A percentile compares a stretch with the other conserved stretches of the same genome.
Conservation (phyloP, 257 asterid species). For the Schizonepeta tenuifolia region DNA sequence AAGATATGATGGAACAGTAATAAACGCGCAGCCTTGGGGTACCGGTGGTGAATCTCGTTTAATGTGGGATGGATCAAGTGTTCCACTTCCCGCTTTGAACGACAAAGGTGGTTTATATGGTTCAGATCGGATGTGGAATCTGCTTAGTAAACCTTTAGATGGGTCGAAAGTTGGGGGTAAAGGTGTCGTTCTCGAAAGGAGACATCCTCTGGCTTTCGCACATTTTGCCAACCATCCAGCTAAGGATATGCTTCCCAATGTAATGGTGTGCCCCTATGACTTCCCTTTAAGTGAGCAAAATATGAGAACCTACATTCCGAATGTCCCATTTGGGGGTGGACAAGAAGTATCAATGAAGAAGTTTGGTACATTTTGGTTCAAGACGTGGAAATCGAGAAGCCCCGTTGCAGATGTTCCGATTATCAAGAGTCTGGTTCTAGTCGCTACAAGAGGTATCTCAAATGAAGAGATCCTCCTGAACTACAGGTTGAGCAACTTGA, state of each 20-base stretch:
- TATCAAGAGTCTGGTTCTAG: constrained; percentile 72
- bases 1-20: constrained; percentile 83
- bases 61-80: constrained; percentile 58
- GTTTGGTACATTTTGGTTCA: constrained; percentile 85
- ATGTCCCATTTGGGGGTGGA: constrained; percentile 70
- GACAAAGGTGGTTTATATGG: constrained; percentile 43
- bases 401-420: constrained; percentile 43
- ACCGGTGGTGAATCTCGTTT: constrained; percentile 79
- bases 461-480: constrained; percentile 84
- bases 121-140: constrained; percentile 76
- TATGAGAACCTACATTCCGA: constrained; percentile 82
- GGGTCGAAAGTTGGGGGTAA: constrained; percentile 41
- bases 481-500: constrained; percentile 85
- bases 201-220: constrained; percentile 89
- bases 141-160: constrained; percentile 79
- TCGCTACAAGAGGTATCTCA: constrained; percentile 64
- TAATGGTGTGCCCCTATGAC: constrained; percentile 84
- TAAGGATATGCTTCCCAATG: constrained; percentile 68
- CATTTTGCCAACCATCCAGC: constrained; percentile 92
- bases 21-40: constrained; percentile 97
- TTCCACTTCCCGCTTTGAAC: constrained; percentile 33
- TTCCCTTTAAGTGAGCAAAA: constrained; percentile 66
- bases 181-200: constrained; percentile 69
- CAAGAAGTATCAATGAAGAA: constrained; percentile 65
- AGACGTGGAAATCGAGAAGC: constrained; percentile 67